Base-by-base conservation (phyloP, 2,329 filamentous ascomycete species). In the Phaeosphaeria sp. region DNA sequence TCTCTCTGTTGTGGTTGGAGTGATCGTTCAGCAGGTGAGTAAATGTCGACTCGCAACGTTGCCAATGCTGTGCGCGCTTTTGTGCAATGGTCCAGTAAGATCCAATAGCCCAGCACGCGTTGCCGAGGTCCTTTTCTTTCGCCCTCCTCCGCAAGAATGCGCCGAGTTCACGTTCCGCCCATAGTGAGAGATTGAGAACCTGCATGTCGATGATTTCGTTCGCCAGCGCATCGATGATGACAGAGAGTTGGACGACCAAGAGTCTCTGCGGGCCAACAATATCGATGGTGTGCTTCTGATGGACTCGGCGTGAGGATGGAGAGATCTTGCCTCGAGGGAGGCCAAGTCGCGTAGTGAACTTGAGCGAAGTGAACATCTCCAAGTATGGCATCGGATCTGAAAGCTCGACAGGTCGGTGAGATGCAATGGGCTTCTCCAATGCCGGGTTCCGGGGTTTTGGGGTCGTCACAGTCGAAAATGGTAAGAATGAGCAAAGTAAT, bases 291-390 rank as follows among this genome's bases (percentile, higher is more conserved):
- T 90, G 87, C 25, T 61, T 67, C 57, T 74, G 65, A 43, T 69
- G 63, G 6, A 67, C 56, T 3, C 60, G 56, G 1, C 55, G 60
- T 2, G 66, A 65, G 2, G 60, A 54, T 2, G 63, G 45, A 11
- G 46, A 45, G 7, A 60, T 30, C n/a, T 62, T 62, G 5, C 55
- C 48, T 18, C 56, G 57, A 20, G 73, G 65, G 1, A 77, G 55
- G 18, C 58, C 67, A 15, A 87, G 79, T 0, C 77, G 82, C 0
- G 87, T 89, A 0, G 82, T 81, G 56, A 91, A 87, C 0, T 80
- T 80, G 15, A 95, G 82, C 0, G 89, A 86, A 0, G 87, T 90
- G 66, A 95, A 92, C 8, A 89, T 82, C 46, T 89, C 85, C 0
- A 93, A 81, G 63, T 89, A 92, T 0, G 89, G 87, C 2, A 90